Evolutionary conservation across 345 rosid genomes (phyloP), one percentile per base, ranked within the genome.

Genomic region (Cardamine chenopodiifolia): DNA sequence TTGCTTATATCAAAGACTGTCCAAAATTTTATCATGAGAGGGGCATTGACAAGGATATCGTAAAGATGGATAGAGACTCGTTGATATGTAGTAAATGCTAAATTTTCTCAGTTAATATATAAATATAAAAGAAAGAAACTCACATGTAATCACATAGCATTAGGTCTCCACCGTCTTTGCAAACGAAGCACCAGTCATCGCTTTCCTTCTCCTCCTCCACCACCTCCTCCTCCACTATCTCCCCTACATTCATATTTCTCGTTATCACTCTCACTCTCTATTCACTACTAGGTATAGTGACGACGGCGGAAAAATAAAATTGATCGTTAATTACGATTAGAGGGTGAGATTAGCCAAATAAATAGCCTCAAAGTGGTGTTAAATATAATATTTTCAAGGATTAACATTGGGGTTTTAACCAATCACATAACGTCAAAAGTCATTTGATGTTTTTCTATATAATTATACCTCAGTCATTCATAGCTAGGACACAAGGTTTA

Each of bases 121-220:
- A n/a, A n/a, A n/a, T n/a, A n/a, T n/a, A n/a, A n/a, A n/a, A n/a
- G n/a, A n/a, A n/a, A n/a, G n/a, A n/a, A n/a, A n/a, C n/a, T n/a
- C n/a, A n/a, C n/a, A n/a, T n/a, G n/a, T 26, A 39, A 31, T 78
- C 77, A 19, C 81, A 72, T 42, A 78, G 61, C 50, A 78, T 28
- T 5, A 78, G 58, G 13, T 8, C 18, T 4, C 81, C 81, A 8
- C 81, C 77, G 3, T 78, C 81, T 72, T 78, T 78, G 42, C 81
- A 78, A 50, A 78, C 11, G 49, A 78, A 78, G 63, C 81, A 78
- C 81, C 81, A 78, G 31, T 78, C 77, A 6, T 78, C 81, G 49
- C 47, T n/a, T n/a, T n/a, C 8, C 28, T 71, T 73, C 53, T 70
- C 52, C 39, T 69, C 75, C 5, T 73, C 55, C 5, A 56, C 66